Evolutionary conservation across 169 alveolate genomes (phyloP).

Genomic region (Eimeria maxima): DNA sequence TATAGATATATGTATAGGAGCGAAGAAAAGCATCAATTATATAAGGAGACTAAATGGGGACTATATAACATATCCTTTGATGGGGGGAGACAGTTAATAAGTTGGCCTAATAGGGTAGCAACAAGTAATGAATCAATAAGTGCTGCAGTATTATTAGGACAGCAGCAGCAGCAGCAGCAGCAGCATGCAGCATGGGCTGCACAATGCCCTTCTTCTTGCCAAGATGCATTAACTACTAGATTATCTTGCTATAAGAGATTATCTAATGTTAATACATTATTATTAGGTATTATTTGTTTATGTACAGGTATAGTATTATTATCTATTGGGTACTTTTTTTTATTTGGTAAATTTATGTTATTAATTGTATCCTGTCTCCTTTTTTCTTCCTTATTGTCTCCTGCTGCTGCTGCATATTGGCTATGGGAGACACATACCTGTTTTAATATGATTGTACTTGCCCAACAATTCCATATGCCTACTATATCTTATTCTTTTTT

Average conservation of each 20-base stretch:
- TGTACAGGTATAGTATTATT: constrained; percentile 35
- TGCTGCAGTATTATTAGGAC: constrained; percentile 56
- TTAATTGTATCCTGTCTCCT: constrained; percentile 21
- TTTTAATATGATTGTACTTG: constrained; percentile 25
- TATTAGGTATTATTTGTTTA: constrained; percentile 15
- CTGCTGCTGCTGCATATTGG: constrained; percentile 43
- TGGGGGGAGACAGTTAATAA: neutral
- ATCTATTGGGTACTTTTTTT: constrained; percentile 61
- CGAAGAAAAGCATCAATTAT: neutral
- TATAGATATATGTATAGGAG: constrained; percentile 78
- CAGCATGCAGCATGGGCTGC: constrained; percentile 80
- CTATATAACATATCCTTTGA: constrained; percentile 69
- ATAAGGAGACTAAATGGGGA: constrained; percentile 46
- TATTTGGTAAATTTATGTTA: constrained; percentile 58
- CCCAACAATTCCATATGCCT: constrained; percentile 63
- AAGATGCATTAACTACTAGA: constrained; percentile 78
- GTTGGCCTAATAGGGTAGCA: constrained; percentile 62
- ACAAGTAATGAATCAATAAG: constrained; percentile 20
- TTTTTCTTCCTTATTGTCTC: neutral
- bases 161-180: constrained; percentile 54
- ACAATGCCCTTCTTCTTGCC: constrained; percentile 81
- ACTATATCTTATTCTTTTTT: constrained; percentile 24
- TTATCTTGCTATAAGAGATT: constrained; percentile 71
- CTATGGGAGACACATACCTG: constrained; percentile 66
- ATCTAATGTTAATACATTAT: constrained; percentile 31